Conservation (phyloP, 1,284 basidiomycete species). For the Veloporphyrellus conicus region DNA sequence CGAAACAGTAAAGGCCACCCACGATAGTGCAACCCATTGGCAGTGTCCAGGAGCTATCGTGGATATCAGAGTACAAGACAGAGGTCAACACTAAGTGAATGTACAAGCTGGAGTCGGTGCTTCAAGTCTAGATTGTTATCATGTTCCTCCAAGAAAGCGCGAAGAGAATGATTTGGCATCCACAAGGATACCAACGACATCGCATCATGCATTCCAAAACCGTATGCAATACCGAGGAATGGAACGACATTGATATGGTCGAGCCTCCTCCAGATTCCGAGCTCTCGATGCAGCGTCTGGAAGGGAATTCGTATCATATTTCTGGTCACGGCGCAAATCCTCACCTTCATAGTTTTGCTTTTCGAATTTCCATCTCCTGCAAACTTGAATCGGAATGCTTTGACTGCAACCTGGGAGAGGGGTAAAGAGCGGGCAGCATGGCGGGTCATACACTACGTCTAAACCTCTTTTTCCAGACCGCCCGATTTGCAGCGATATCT, state of each 20-base stretch:
- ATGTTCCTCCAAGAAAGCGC: slow-evolving; percentile 3
- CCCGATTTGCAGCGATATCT: slow-evolving; percentile 6
- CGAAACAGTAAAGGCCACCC: not conserved
- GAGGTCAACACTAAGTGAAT: not conserved
- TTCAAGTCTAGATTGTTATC: not conserved
- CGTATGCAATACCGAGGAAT: slow-evolving; percentile 13
- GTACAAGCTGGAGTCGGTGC: slow-evolving; percentile 8
- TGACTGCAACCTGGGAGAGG: slow-evolving; percentile 19
- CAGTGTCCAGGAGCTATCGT: slow-evolving; percentile 3
- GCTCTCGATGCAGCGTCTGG: slow-evolving; percentile 17
- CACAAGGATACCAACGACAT: slow-evolving; percentile 19
- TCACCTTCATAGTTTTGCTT: not conserved
- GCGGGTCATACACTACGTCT: not conserved
- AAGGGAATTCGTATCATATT: not conserved
- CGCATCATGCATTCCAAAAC: slow-evolving; percentile 11
- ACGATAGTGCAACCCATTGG: slow-evolving; percentile 9
- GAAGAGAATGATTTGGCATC: slow-evolving; percentile 19
- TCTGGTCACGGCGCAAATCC: not conserved
- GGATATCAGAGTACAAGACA: not conserved
- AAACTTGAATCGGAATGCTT: slow-evolving; percentile 9
- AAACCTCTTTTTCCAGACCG: slow-evolving; percentile 12
- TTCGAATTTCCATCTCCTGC: not conserved
- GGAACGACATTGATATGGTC: slow-evolving; percentile 10
- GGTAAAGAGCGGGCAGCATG: not conserved
- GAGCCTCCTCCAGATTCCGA: slow-evolving; percentile 20